These are phyloP conservation scores for Xylariaceae sp. DNA, from an alignment of 2,329 filamentous ascomycete species.

Conservation along the genomic window DNA sequence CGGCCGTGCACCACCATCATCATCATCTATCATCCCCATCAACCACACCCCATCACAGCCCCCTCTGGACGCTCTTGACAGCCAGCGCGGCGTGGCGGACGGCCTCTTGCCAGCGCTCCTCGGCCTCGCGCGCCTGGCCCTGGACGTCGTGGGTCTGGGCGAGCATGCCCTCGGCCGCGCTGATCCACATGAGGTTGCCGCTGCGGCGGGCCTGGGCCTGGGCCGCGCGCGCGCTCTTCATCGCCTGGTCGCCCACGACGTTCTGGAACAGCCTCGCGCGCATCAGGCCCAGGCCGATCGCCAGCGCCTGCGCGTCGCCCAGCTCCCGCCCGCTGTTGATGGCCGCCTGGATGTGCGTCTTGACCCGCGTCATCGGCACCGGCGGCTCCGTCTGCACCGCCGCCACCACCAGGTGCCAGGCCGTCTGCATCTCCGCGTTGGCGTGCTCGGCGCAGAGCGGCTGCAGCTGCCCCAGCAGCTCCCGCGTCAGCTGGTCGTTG, in stretches of 20 bases:
- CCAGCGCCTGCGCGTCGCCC: constrained; percentile 71
- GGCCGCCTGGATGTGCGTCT: constrained; percentile 67
- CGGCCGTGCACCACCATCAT: too few relatives aligned
- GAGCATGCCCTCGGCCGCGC: constrained; percentile 72
- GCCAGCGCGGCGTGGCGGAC: too few relatives aligned
- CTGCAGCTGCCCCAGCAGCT: constrained; percentile 58
- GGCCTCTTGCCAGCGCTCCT: constrained; percentile 28
- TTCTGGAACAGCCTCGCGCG: constrained; percentile 73
- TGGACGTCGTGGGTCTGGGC: constrained; percentile 67
- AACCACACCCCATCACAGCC: too few relatives aligned
- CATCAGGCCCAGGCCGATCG: constrained; percentile 80
- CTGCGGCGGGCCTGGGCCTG: constrained; percentile 60
- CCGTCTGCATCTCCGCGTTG: constrained; percentile 68
- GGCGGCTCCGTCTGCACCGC: constrained; percentile 55
- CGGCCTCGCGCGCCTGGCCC: constrained; percentile 53
- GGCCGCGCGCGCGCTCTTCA: constrained; percentile 67
- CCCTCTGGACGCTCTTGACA: too few relatives aligned
- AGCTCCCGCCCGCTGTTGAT: constrained; percentile 62
- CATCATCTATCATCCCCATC: too few relatives aligned
- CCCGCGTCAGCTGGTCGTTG: constrained; percentile 50
- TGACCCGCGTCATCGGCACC: constrained; percentile 66
- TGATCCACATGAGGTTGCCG: constrained; percentile 69
- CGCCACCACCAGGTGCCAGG: constrained; percentile 69
- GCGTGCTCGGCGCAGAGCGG: constrained; percentile 60
- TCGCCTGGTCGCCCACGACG: constrained; percentile 71